Base-by-base conservation (phyloP, 257 asterid genomes). In the Solanum habrochaites region DNA sequence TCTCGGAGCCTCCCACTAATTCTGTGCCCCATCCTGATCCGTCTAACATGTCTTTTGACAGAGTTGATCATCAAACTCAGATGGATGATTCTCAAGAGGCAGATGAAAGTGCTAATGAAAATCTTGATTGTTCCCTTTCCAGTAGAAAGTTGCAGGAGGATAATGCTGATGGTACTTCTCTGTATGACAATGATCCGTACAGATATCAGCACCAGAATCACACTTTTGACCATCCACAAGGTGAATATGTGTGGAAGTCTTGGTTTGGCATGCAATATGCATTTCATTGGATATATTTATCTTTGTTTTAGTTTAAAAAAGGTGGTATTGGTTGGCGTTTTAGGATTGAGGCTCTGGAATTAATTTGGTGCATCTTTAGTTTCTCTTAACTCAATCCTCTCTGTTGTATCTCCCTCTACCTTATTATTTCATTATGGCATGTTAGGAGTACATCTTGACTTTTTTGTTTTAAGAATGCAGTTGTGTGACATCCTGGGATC, bases 221-320 rank as follows among this genome's bases (percentile, higher is more conserved):
- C 69, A 89, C 90, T 81, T 89, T 88, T 39, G 94, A 91, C 86
- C 90, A n/a, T 82, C 92, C 86, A 83, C 95, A 89, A 94, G 96
- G 98, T 94, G 87, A 88, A 56, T 88, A n/a, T 52, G n/a, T 77
- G 69, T 60, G 37, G 60, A 37, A 85, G 83, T 72, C 35, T 31
- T 71, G 37, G 27, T 43, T 40, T 49, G 73, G 43, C 45, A 49
- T 47, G 69, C 58, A 25, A 81, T 81, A 49, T 31, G 69, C 31
- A 81, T 29, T 31, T 81, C 43, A 27, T 47, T 47, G 40, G 40
- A 27, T 49, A 29, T 80, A 80, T 80, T 25, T 45, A 47, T 80
- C 67, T 47, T 29, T 45, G 27, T 27, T 80, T 80, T 80, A 18
- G 85, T 47, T 47, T 47, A 47, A 80, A 14, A 11, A 47, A 75